Evolutionary conservation across 139 green algal species (phyloP).

Genomic region (Chlamydomonas asymmetrica): DNA sequence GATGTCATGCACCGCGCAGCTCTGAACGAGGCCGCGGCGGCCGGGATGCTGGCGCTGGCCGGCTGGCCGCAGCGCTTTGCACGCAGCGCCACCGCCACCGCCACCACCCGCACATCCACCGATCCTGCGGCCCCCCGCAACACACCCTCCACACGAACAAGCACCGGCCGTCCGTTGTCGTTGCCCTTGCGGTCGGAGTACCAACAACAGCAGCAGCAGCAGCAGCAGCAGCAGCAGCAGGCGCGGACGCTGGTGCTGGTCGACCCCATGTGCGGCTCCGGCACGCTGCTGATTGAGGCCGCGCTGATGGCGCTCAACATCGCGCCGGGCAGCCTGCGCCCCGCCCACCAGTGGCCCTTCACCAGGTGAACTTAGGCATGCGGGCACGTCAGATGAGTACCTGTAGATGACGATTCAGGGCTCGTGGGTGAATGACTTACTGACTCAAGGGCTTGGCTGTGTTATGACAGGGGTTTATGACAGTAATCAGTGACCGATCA

Average conservation of each 20-base stretch:
- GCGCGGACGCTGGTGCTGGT: constrained; percentile 53
- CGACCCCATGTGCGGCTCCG: constrained; percentile 93
- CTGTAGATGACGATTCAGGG: too few relatives aligned
- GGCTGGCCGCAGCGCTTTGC: constrained; percentile 62
- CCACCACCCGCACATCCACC: background rate
- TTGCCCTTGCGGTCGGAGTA: too few relatives aligned
- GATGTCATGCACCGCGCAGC: constrained; percentile 82
- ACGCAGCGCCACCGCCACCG: too few relatives aligned
- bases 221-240: too few relatives aligned
- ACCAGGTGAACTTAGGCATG: too few relatives aligned
- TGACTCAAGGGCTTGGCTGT: too few relatives aligned
- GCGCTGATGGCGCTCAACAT: constrained; percentile 77
- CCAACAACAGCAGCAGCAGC: constrained; percentile 20
- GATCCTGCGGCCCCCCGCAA: background rate
- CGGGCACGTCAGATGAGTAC: too few relatives aligned
- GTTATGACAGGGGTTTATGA: too few relatives aligned
- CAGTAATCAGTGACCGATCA: too few relatives aligned
- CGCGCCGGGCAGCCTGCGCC: constrained; percentile 74
- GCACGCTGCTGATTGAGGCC: constrained; percentile 89
- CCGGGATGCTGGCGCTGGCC: constrained; percentile 72
- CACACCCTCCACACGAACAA: background rate
- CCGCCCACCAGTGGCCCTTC: constrained; percentile 47
- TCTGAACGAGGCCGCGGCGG: constrained; percentile 89
- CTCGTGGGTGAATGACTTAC: too few relatives aligned
- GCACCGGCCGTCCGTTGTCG: constrained; percentile 8